A percentile compares a stretch with the other conserved stretches of the same genome.
These are phyloP conservation scores for Furcasterigmium furcatum DNA, from an alignment of 2,329 filamentous ascomycete species.

Conservation along the genomic window DNA sequence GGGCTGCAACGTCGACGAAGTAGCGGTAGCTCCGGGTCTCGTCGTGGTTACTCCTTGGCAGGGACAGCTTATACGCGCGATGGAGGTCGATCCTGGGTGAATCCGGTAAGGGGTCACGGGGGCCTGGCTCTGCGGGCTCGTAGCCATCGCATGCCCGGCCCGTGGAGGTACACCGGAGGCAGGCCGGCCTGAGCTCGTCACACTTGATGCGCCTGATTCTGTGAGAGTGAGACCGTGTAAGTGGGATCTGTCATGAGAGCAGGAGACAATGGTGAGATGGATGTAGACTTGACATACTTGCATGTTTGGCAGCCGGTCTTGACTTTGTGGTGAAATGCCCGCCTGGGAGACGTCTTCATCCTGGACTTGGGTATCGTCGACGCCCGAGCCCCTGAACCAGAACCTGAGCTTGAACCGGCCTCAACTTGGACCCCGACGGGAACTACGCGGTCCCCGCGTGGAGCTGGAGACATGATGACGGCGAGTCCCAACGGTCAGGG, in stretches of 20 bases:
- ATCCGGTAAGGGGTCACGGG: background rate
- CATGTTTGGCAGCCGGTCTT: constrained; percentile 14
- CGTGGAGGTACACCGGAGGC: constrained; percentile 10
- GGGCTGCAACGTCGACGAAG: constrained; percentile 12
- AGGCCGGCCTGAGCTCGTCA: constrained; percentile 12
- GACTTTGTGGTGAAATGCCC: constrained; percentile 5
- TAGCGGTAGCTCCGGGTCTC: constrained; percentile 11
- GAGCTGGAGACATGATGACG: too few species aligned
- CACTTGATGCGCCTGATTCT: constrained; percentile 12
- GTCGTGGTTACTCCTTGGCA: constrained; percentile 2
- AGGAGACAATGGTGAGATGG: background rate
- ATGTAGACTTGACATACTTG: constrained; percentile 8
- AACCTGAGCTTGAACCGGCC: too few species aligned
- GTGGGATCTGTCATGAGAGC: background rate
- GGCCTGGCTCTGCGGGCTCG: background rate
- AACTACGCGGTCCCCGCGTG: too few species aligned
- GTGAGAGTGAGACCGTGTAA: background rate
- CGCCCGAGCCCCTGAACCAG: too few species aligned
- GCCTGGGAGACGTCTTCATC: background rate
- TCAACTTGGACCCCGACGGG: too few species aligned
- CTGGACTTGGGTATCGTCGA: background rate
- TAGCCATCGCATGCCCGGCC: constrained; percentile 13
- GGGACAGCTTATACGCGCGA: background rate
- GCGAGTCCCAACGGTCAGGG: too few species aligned
- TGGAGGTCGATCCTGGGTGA: background rate